A percentile compares a stretch with the other conserved stretches of the same genome.
Evolutionary conservation across 352 stramenopile species (phyloP).

Genomic region (Phytophthora pini): DNA sequence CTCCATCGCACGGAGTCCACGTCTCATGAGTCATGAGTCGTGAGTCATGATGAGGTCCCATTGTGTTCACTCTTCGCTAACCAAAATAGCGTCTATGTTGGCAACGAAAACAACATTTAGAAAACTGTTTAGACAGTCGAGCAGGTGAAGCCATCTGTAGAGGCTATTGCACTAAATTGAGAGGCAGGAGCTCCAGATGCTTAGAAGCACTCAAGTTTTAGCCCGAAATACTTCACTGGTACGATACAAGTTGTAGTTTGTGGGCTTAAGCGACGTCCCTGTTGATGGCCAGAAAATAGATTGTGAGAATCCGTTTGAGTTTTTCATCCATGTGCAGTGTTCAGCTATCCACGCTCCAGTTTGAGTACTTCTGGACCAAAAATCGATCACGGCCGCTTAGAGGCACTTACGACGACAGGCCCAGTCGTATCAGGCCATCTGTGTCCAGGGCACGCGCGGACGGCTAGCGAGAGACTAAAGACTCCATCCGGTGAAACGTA

Average conservation of each 20-base stretch:
- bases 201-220: too few relatives aligned
- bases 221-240: too few relatives aligned
- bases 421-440: conserved; percentile 27
- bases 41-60: too few relatives aligned
- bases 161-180: too few relatives aligned
- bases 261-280: too few relatives aligned
- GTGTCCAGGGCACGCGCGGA: conserved; percentile 6
- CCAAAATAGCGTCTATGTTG: not conserved
- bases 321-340: not conserved
- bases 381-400: conserved; percentile 6
- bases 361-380: conserved; percentile 10
- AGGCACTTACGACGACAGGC: conserved; percentile 17
- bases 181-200: too few relatives aligned
- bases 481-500: conserved; percentile 19
- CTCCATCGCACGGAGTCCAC: not conserved
- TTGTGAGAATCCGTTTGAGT: conserved; percentile 13
- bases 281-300: conserved; percentile 31
- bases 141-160: too few relatives aligned
- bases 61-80: not conserved
- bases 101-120: too few relatives aligned
- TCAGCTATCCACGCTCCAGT: conserved; percentile 12
- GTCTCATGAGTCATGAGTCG: not conserved
- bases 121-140: too few relatives aligned
- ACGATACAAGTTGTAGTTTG: too few relatives aligned
- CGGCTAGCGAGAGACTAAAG: conserved; percentile 17